Percentiles rank a stretch among this genome's conserved stretches.
phyloP scores from a whole-genome alignment of 2,329 filamentous ascomycete species.

The Septoria petroselini region DNA sequence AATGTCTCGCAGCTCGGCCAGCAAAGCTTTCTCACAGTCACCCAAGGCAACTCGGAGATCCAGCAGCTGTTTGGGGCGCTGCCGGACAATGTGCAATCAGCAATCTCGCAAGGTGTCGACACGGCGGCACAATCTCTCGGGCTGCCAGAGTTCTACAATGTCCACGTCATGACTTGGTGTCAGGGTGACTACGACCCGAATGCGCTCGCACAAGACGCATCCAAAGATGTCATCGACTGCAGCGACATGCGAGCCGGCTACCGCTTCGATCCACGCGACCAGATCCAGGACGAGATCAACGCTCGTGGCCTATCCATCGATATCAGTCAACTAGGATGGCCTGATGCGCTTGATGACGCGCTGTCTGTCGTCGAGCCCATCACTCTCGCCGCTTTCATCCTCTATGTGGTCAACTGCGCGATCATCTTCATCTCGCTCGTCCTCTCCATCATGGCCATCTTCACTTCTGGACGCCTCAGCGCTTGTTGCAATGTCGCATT shows the following conservation, averaged over 20 bases:
- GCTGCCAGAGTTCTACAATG: conserved; percentile 60
- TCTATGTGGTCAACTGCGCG: conserved; percentile 54
- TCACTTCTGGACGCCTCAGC: conserved; percentile 46
- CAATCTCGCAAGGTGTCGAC: conserved; percentile 31
- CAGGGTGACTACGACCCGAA: conserved; percentile 47
- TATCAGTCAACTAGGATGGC: conserved; percentile 56
- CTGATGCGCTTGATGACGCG: conserved; percentile 53
- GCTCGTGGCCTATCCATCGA: conserved; percentile 44
- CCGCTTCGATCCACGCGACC: conserved; percentile 54
- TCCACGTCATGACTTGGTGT: conserved; percentile 61
- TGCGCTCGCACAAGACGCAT: conserved; percentile 40
- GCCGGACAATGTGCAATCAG: conserved; percentile 41
- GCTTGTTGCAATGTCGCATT: conserved; percentile 52
- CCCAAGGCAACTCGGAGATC: conserved; percentile 23
- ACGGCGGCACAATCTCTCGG: conserved; percentile 49
- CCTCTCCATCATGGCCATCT: conserved; percentile 45
- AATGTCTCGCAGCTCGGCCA: conserved; percentile 55
- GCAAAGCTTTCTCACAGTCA: conserved; percentile 31
- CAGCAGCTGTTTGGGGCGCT: conserved; percentile 8
- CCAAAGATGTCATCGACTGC: conserved; percentile 55
- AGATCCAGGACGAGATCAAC: conserved; percentile 51
- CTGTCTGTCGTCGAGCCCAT: conserved; percentile 52
- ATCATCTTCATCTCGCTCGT: conserved; percentile 53
- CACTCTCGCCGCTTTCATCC: conserved; percentile 53
- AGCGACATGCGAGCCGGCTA: conserved; percentile 54